Base-by-base conservation (phyloP, 768 basidiomycete species). In the Leccinum obscurum region DNA sequence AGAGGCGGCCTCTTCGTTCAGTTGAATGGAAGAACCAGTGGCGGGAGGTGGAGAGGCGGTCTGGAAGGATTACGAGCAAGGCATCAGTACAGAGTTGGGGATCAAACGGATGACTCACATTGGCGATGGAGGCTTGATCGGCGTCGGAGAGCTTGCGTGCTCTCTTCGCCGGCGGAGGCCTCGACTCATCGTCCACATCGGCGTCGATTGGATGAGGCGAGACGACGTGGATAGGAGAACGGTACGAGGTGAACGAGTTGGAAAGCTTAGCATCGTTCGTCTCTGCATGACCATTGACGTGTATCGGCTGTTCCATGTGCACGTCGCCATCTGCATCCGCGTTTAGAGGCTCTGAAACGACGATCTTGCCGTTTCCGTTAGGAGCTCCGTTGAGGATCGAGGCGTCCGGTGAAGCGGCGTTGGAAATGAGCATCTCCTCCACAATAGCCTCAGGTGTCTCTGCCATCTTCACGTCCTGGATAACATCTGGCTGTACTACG, bases 121-220 rank as follows among this genome's bases (percentile, higher is more conserved):
- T 85, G 62, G 85, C 82, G 66, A 88, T 76, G 15, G 88, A 88
- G 52, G 87, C 87, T 71, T 83, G 83, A 76, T 90, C 88, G 34
- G 85, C 85, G 71, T 93, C 90, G 52, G 89, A 90, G 66, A 85
- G 78, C 76, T 86, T 86, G 66, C 92, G 78, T 30, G 89, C 83
- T 62, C 92, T 83, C 82, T 93, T 93, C 61, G 90, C 88, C 30
- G 92, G 92, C 17, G 88, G 90, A 14, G 87, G 89, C 62, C 80
- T 77, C 59, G 83, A 79, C 62, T 87, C 85, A 60, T 87, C 85
- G 30, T 66, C 73, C 13, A 24, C 55, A 14, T 66, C 65, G 4
- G 32, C 57, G 13, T 64, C 63, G 0, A 46, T 37, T 52, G 54
- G 65, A 51, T 78, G 79, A 24, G 75, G 71, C 7, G 68, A 75